Percentiles rank a stretch among this genome's conserved stretches.
These are phyloP conservation scores for Globisporangium emineosum DNA, from an alignment of 352 stramenopile genomes.

Conservation along the genomic window DNA sequence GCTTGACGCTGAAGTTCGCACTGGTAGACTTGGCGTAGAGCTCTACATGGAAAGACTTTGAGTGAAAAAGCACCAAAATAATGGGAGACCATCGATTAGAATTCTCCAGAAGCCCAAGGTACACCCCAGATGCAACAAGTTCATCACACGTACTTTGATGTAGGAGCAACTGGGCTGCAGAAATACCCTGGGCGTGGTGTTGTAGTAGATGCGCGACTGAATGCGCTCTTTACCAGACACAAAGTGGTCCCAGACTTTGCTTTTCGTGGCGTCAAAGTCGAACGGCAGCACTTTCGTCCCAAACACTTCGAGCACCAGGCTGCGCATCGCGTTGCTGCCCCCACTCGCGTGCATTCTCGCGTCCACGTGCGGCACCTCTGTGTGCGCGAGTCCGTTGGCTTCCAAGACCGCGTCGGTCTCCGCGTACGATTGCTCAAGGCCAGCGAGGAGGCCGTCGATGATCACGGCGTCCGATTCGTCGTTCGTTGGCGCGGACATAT, in stretches of 20 bases:
- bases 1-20: constrained; percentile 56
- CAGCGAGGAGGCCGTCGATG: not conserved
- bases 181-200: constrained; percentile 5
- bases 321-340: not conserved
- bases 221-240: not conserved
- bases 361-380: too few relatives aligned
- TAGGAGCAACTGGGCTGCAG: not conserved
- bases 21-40: constrained; percentile 39
- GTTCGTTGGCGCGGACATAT: not conserved
- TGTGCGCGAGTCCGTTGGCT: constrained; percentile 1
- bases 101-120: not conserved
- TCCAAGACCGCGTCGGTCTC: not conserved
- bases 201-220: constrained; percentile 16
- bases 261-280: constrained; percentile 21
- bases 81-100: not conserved
- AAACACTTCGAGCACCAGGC: constrained; percentile 17
- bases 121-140: not conserved
- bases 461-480: not conserved
- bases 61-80: not conserved
- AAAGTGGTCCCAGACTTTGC: constrained; percentile 7
- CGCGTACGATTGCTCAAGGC: not conserved
- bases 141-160: not conserved
- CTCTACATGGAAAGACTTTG: constrained; percentile 19
- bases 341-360: not conserved
- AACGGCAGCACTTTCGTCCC: constrained; percentile 37